These are phyloP conservation scores for Tetrapyrgos nigripes DNA, from an alignment of 1,284 basidiomycete genomes.

Conservation along the genomic window DNA sequence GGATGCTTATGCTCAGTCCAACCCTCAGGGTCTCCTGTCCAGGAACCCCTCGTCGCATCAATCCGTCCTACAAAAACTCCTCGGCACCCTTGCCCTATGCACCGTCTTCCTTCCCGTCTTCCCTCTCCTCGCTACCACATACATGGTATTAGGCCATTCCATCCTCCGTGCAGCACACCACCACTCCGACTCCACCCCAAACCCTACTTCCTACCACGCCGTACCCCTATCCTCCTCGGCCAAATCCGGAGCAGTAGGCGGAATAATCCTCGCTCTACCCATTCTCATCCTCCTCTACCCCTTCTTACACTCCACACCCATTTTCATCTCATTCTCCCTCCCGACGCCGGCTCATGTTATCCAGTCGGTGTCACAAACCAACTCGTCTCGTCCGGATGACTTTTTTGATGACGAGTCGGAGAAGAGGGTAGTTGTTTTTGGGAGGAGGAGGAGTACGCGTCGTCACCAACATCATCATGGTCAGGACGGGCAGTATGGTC, in stretches of 20 bases:
- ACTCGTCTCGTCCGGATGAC: slow-evolving; percentile 27
- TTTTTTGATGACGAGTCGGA: slow-evolving; percentile 37
- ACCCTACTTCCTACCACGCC: not conserved
- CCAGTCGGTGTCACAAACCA: not conserved
- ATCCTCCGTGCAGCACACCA: slow-evolving; percentile 28
- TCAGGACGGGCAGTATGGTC: not conserved
- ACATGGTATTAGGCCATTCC: slow-evolving; percentile 34
- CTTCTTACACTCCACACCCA: slow-evolving; percentile 27
- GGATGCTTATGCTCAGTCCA: too few relatives aligned
- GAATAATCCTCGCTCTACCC: slow-evolving; percentile 34
- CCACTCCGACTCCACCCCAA: not conserved
- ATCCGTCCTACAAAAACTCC: too few relatives aligned
- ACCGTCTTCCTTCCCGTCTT: slow-evolving; percentile 38
- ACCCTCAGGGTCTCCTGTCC: too few relatives aligned
- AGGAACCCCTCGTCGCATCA: too few relatives aligned
- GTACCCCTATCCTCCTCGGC: slow-evolving; percentile 32
- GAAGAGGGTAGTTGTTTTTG: too few relatives aligned
- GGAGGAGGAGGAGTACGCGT: too few relatives aligned
- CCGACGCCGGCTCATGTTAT: not conserved
- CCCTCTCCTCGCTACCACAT: slow-evolving; percentile 35
- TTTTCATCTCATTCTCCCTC: slow-evolving; percentile 16
- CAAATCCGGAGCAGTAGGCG: slow-evolving; percentile 37
- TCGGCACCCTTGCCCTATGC: slow-evolving; percentile 26
- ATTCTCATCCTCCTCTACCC: slow-evolving; percentile 33
- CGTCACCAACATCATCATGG: slow-evolving; percentile 1